Evolutionary conservation across 2,329 filamentous ascomycete genomes (phyloP), one percentile per base, ranked within the genome.

Genomic region (Cyclaneusma minus): DNA sequence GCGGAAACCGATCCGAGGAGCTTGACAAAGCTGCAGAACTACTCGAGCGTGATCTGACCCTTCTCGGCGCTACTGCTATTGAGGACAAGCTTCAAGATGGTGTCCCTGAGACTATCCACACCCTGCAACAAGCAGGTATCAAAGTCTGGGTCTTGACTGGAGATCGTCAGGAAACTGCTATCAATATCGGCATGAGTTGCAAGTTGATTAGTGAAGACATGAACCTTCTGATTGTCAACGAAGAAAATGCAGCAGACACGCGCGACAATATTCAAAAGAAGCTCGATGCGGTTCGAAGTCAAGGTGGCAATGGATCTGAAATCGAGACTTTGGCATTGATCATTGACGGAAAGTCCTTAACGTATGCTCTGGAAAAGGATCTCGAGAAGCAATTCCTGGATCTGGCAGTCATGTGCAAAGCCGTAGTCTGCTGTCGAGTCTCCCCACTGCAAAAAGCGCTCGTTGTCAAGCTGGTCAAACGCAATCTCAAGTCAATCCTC

Each of bases 111-210:
- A 98, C 89, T 0, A 98, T 98, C 31, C 84, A 94, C 50, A 98
- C 89, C 0, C 62, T 98, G 15, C 91, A 98, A 51, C 81, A 85
- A 37, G 89, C 91, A 13, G 87, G 85, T 28, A 95, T 98, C 62
- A 98, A 98, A 55, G 77, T 98, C 29, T 98, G 89, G 89, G 89
- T 98, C 12, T 55, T 98, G 51, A 98, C 89, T 20, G 89, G 89
- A 42, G 89, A 98, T 59, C 72, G 89, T 43, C 91, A 98, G 54
- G 89, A 98, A 54, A 98, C 89, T 15, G 89, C 89, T 30, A 98
- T 98, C 66, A 98, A 98, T 51, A 98, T 98, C 39, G 89, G 91
- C 37, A 98, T 98, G 89, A 94, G 84, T 50, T 98, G 89, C 57
- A 95, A 95, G 56, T 67, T 98, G 25, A 82, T 98, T 33, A 93